Evolutionary conservation across 768 basidiomycete genomes (phyloP), one percentile per base, ranked within the genome.

Genomic region (Pisolithus orientalis): DNA sequence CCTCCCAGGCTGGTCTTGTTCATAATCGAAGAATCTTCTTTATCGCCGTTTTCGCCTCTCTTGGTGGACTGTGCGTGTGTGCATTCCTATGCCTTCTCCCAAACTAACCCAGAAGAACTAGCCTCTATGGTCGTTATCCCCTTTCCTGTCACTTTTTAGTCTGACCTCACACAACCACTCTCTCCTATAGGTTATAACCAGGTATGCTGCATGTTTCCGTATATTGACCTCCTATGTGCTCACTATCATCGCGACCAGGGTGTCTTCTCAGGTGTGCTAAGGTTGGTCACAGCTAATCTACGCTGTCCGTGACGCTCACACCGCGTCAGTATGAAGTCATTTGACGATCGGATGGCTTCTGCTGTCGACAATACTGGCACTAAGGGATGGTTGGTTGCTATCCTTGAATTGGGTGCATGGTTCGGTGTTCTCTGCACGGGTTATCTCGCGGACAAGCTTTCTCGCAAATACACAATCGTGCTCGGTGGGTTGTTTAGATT

Each of bases 321-420:
- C 28, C 9, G 2, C 16, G 14, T 31, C 31, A 74, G 75, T 32
- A 82, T 83, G 80, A 48, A 61, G 39, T 74, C 76, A 10, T 83
- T 83, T 58, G 67, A 76, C 37, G 27, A 66, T 7, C 65, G 80
- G 38, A 85, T 86, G 83, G 76, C 68, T 2, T 71, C 74, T 24
- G 82, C 78, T 0, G 81, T 83, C 40, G 51, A 63, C 37, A 59
- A 85, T 55, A 24, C 79, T 6, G 73, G 69, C 8, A 79, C 73
- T 24, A 81, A 84, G 67, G 88, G 85, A 9, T 84, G 86, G 80
- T 70, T 90, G 3, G 86, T 87, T 13, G 71, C 85, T 21, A 85
- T 89, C 60, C 76, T 89, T 34, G 85, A 87, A 67, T 74, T 86
- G 13, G 84, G 83, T 52, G 87, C 88, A 24, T 87, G 87, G 83